Conservation (phyloP, 495 filamentous ascomycete genomes). For the Trichoderma parareesei region DNA sequence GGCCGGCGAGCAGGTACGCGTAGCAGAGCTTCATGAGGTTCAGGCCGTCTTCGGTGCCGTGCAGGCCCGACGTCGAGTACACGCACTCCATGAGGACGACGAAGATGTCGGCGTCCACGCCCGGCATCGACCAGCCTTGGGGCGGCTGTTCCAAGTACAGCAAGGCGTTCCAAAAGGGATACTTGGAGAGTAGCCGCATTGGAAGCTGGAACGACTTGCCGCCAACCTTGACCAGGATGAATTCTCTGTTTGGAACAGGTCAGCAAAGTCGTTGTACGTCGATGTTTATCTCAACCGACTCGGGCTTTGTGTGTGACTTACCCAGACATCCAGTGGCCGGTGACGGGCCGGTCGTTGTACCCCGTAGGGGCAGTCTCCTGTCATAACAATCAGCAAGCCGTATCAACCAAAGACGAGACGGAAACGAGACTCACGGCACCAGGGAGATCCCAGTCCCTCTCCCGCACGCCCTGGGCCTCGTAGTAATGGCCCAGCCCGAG, state of each 20-base stretch:
- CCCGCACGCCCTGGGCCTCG: too few species aligned
- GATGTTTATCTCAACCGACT: too few species aligned
- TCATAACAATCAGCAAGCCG: too few species aligned
- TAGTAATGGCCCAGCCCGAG: too few species aligned
- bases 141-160: background rate
- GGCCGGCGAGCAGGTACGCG: background rate
- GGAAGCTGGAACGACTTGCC: background rate
- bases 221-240: background rate
- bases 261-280: background rate
- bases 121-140: background rate
- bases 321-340: too few species aligned
- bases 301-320: too few species aligned
- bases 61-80: background rate
- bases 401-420: too few species aligned
- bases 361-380: too few species aligned
- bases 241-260: too few species aligned
- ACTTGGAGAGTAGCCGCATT: background rate
- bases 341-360: too few species aligned
- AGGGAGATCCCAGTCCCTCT: too few species aligned
- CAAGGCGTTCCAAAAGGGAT: background rate
- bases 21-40: background rate
- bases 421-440: too few species aligned
- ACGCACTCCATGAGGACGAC: background rate
- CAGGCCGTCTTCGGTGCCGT: background rate
- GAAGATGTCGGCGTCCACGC: background rate